These are phyloP conservation scores for Phytophthora pseudosyringae DNA, from an alignment of 352 stramenopile genomes.

Conservation along the genomic window DNA sequence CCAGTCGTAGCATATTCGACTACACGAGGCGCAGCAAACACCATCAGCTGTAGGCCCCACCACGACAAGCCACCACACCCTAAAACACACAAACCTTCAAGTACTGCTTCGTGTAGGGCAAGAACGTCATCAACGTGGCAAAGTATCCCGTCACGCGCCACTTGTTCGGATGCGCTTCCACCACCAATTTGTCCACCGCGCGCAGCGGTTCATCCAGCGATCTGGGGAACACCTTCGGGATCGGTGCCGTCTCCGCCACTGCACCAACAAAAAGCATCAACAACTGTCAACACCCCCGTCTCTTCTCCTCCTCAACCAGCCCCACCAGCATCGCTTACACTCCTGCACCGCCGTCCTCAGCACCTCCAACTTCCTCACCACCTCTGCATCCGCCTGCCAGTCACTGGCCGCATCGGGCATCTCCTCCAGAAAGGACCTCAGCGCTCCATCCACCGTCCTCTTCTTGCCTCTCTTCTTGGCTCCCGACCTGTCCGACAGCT, in stretches of 20 bases:
- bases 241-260: slow-evolving; percentile 62
- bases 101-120: slow-evolving; percentile 90
- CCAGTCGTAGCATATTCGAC: slow-evolving; percentile 87
- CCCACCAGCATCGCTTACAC: slow-evolving; percentile 37
- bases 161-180: slow-evolving; percentile 87
- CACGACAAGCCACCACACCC: background rate
- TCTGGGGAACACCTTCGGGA: slow-evolving; percentile 85
- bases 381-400: slow-evolving; percentile 65
- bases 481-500: background rate
- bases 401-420: slow-evolving; percentile 71
- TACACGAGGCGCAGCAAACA: slow-evolving; percentile 15
- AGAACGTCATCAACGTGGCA: slow-evolving; percentile 86
- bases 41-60: background rate
- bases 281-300: background rate
- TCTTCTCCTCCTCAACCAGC: background rate
- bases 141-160: slow-evolving; percentile 92
- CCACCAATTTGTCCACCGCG: slow-evolving; percentile 78
- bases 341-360: slow-evolving; percentile 68
- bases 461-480: slow-evolving; percentile 47
- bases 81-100: slow-evolving; percentile 56
- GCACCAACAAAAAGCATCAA: slow-evolving; percentile 9
- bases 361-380: slow-evolving; percentile 60
- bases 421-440: slow-evolving; percentile 73
- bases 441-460: slow-evolving; percentile 47
- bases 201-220: slow-evolving; percentile 82